Percentiles rank a stretch among this genome's conserved stretches.
Evolutionary conservation across 139 green algal species (phyloP).

Genomic region (Deuterostichococcus epilithicus): DNA sequence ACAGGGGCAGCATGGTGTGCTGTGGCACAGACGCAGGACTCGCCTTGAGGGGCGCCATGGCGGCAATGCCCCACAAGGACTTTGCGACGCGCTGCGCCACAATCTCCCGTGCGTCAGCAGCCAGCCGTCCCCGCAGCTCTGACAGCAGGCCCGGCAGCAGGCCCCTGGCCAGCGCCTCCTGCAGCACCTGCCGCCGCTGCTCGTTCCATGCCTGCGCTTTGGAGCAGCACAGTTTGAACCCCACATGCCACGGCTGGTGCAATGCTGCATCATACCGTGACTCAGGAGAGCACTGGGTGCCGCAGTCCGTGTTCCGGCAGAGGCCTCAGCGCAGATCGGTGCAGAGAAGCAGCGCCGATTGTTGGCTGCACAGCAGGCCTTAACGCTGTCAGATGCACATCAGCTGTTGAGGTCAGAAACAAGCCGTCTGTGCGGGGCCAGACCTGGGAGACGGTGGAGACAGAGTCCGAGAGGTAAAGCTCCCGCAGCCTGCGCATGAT

Average conservation of each 20-base stretch:
- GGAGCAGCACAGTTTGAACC: conserved; percentile 3
- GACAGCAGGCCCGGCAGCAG: conserved; percentile 59
- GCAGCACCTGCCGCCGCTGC: conserved; percentile 52
- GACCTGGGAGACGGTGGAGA: conserved; percentile 5
- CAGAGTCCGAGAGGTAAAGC: conserved; percentile 28
- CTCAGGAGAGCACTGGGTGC: too few relatives aligned
- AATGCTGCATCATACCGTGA: too few relatives aligned
- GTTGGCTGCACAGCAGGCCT: too few relatives aligned
- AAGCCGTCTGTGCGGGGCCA: too few relatives aligned
- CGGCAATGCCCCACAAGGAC: conserved; percentile 48
- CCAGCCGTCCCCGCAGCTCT: conserved; percentile 39
- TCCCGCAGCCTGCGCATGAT: conserved; percentile 5
- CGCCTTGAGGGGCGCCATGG: conserved; percentile 27
- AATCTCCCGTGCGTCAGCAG: conserved; percentile 18
- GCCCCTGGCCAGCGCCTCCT: conserved; percentile 33
- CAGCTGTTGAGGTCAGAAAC: too few relatives aligned
- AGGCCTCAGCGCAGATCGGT: too few relatives aligned
- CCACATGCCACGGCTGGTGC: too few relatives aligned
- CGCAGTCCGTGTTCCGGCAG: too few relatives aligned
- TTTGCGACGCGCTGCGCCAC: conserved; percentile 22
- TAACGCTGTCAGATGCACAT: too few relatives aligned
- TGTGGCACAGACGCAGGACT: too few relatives aligned
- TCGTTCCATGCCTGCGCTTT: conserved; percentile 54
- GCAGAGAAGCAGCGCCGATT: too few relatives aligned
- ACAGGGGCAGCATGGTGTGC: too few relatives aligned